phyloP scores from a whole-genome alignment of 345 rosid species.

The Luvunga scandens region DNA sequence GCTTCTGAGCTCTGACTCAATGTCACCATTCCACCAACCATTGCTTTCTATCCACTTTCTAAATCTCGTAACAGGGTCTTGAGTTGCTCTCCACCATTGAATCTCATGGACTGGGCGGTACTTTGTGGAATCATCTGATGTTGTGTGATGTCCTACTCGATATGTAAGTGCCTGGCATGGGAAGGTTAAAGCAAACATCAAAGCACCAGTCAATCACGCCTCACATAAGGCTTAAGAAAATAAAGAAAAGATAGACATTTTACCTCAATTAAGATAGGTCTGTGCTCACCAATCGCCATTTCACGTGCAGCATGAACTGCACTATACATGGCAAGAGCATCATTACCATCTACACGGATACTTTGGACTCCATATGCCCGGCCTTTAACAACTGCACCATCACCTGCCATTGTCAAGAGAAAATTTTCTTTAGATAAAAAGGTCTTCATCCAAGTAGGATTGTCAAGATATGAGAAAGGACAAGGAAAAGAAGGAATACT shows the following conservation, averaged over 20 bases:
- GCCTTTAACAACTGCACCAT: conserved; percentile 80
- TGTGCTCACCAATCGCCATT: conserved; percentile 64
- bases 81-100: conserved; percentile 57
- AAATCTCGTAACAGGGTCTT: conserved; percentile 66
- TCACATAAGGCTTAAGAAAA: not conserved
- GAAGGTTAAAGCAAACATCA: conserved; percentile 1
- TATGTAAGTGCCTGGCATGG: conserved; percentile 72
- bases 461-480: conserved; percentile 1
- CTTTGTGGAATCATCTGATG: conserved; percentile 93
- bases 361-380: conserved; percentile 82
- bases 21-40: conserved; percentile 77
- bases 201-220: not conserved
- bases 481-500: conserved; percentile 37
- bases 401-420: conserved; percentile 45
- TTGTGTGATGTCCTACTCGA: conserved; percentile 86
- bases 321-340: conserved; percentile 82
- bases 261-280: conserved; percentile 87
- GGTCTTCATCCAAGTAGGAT: not conserved
- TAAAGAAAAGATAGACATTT: not conserved
- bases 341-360: conserved; percentile 90
- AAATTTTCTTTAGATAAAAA: not conserved
- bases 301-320: conserved; percentile 72
- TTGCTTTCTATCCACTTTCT: conserved; percentile 66
- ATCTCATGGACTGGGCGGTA: conserved; percentile 76
- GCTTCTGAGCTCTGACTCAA: conserved; percentile 61